Base-by-base conservation (phyloP, 1,139 yeast species). In the Magnusiomyces tetraspermus region DNA sequence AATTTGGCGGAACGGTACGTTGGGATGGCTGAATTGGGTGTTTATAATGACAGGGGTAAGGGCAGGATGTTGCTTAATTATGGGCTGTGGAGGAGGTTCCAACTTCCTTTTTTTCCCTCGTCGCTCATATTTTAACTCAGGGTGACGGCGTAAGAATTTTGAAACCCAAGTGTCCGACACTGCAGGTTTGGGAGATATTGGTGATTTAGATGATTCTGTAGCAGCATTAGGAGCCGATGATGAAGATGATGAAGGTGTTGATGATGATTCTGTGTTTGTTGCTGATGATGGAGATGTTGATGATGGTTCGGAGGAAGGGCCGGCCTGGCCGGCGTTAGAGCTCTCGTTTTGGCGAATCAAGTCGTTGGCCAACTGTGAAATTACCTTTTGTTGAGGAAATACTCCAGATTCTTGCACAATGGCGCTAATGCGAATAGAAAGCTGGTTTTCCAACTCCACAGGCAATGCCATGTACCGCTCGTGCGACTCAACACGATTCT, bases 101-200 rank as follows among this genome's bases (percentile, higher is more conserved):
- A 22, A 28, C 21, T 38, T 38, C n/a, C 42, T 42, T 15, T 46
- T 42, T 22, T 43, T 31, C 17, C 36, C 31, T 28, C 44, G 36
- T 19, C 45, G 37, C 19, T 50, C 52, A n/a, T 45, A 50, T 22
- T 42, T 42, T n/a, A 50, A 46, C 6, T 37, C 52, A n/a, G 52
- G 52, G 40, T 50, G 52, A 24, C 52, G 17, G 24, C 47, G 47
- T 38, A 50, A 40, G 17, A 50, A 50, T 31, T 50, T 50, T 22
- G 48, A 42, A 24, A 50, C 52, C 52, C 52, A 50, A 19, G 52
- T 50, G 26, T 50, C 52, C 11, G 49, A 45, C 19, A 50, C 48
- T 13, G 46, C 43, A 2, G 50, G 33, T 23, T 48, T 48, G 19
- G 33, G 33, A 28, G 33, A 28, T 28, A 28, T 28, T 28, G 33